A percentile compares a stretch with the other conserved stretches of the same genome.
Conservation (phyloP, 2,329 filamentous ascomycete species). For the Phyllosticta capitalensis region DNA sequence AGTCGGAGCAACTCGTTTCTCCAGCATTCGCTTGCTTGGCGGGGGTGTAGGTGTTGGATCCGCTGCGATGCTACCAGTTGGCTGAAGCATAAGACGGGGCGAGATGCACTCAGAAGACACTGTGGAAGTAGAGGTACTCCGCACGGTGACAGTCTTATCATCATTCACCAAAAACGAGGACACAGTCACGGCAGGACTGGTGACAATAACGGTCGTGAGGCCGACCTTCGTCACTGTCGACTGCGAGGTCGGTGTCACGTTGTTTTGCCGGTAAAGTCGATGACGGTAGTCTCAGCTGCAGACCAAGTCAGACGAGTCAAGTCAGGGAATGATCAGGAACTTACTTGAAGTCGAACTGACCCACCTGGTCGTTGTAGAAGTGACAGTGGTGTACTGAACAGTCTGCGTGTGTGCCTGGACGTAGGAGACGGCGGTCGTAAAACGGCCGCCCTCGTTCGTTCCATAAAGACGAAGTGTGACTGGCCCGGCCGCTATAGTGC, state of each 20-base stretch:
- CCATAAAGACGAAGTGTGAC: conserved; percentile 3
- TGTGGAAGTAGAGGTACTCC: neutral
- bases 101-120: conserved; percentile 1
- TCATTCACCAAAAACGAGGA: neutral
- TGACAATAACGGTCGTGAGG: neutral
- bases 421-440: conserved; percentile 4
- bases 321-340: neutral
- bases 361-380: neutral
- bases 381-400: conserved; percentile 1
- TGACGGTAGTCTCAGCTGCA: conserved; percentile 1
- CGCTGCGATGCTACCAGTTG: neutral
- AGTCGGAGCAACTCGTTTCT: conserved; percentile 1
- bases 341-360: conserved; percentile 3
- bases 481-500: conserved; percentile 5
- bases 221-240: neutral
- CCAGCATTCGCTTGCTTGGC: neutral
- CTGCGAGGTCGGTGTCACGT: neutral
- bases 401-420: neutral
- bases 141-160: neutral
- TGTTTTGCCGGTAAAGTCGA: conserved; percentile 1
- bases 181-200: conserved; percentile 1
- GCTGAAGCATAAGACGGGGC: neutral
- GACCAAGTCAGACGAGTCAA: neutral
- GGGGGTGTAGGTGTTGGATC: neutral
- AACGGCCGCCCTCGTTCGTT: conserved; percentile 1